Evolutionary conservation across 352 stramenopile genomes (phyloP).

Genomic region (Elongisporangium prolatum): DNA sequence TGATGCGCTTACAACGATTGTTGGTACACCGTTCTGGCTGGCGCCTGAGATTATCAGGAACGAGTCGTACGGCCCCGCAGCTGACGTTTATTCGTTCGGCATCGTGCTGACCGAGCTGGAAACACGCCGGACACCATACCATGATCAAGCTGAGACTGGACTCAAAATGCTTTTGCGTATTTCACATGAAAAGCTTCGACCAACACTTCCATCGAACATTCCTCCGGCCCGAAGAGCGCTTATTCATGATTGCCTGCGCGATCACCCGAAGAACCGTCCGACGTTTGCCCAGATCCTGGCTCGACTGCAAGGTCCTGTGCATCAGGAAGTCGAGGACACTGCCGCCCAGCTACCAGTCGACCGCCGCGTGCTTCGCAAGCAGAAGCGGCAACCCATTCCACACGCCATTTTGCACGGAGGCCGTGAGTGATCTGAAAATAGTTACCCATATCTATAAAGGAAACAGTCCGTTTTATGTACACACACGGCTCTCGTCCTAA

Average conservation of each 20-base stretch:
- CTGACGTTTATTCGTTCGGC: conserved; percentile 87
- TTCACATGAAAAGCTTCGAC: conserved; percentile 62
- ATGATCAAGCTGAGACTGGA: conserved; percentile 66
- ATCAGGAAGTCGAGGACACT: conserved; percentile 71
- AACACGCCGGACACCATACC: conserved; percentile 76
- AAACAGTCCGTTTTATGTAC: background rate
- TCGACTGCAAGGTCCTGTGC: conserved; percentile 70
- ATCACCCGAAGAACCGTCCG: conserved; percentile 47
- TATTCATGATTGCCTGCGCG: conserved; percentile 71
- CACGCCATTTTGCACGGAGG: background rate
- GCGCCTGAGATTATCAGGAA: conserved; percentile 86
- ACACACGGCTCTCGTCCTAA: background rate
- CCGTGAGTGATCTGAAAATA: background rate
- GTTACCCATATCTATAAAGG: background rate
- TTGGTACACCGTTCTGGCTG: conserved; percentile 86
- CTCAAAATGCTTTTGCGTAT: conserved; percentile 82
- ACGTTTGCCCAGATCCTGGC: conserved; percentile 72
- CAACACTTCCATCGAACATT: conserved; percentile 60
- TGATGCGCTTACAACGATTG: conserved; percentile 77
- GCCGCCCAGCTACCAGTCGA: conserved; percentile 30
- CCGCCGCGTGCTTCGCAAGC: conserved; percentile 17
- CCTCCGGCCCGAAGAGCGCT: conserved; percentile 51
- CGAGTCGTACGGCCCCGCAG: conserved; percentile 70
- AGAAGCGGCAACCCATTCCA: background rate
- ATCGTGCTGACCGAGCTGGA: conserved; percentile 87